Base-by-base conservation (phyloP, 768 basidiomycete genomes). In the Harrya chromipes region DNA sequence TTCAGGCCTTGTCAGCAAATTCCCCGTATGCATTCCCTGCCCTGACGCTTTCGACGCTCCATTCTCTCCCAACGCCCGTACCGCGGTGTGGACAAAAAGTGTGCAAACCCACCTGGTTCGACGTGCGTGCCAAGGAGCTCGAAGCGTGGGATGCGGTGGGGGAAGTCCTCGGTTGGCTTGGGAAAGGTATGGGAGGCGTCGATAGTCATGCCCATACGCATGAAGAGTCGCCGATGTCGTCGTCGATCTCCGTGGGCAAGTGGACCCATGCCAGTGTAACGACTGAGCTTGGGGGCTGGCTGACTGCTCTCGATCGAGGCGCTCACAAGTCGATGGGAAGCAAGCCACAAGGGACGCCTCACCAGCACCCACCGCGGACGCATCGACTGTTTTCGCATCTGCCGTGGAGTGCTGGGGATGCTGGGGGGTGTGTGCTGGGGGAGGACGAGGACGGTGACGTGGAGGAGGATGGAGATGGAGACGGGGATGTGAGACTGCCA, bases 81-180 rank as follows among this genome's bases (percentile, higher is more conserved):
- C 74, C 79, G 3, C 76, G 91, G 29, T 80, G 74, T 2, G 79
- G 77, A 10, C 97, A 98, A 66, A 93, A 90, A 59, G 72, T 90
- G 13, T 83, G 76, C 72, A 98, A 98, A 70, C 90, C 93, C 4
- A 80, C 83, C 26, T 92, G 88, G 70, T 99, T 94, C 64, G 83
- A 86, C 24, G 70, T 69, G 36, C 70, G 83, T 13, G 69, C 71
- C 24, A 75, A 71, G 59, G 80, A 82, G 60, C 77, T 80, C 50
- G 78, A 79, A n/a, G 82, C 82, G 4, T 76, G 76, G 68, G 81
- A 78, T 45, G 81, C 75, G 17, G 73, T 89, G 31, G 69, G 74
- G 45, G 78, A 81, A 55, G 77, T 80, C 0, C 44, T 55, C 14
- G 70, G 69, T 38, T 90, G 90, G 90, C 66, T 87, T 16, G 65